Evolutionary conservation across 2,329 filamentous ascomycete species (phyloP).

Genomic region (Aspergillus sp.): DNA sequence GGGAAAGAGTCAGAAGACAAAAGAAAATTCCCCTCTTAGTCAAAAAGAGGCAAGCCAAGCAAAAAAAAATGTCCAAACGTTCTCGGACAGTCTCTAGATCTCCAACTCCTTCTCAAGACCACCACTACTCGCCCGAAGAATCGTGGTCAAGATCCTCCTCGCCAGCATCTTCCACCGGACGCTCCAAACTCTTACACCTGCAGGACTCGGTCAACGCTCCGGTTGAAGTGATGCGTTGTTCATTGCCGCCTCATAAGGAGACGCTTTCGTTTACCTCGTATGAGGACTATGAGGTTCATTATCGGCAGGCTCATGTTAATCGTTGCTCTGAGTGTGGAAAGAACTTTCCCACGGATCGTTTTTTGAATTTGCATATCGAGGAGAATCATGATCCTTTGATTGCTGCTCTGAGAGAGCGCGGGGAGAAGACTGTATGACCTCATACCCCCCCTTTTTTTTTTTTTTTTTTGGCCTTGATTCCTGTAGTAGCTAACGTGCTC

Average conservation of each 20-base stretch:
- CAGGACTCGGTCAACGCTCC: constrained; percentile 44
- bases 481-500: background rate
- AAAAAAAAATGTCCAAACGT: constrained; percentile 55
- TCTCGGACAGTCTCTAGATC: constrained; percentile 49
- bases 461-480: background rate
- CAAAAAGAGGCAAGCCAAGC: background rate
- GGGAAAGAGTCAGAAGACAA: no score
- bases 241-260: constrained; percentile 72
- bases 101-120: constrained; percentile 25
- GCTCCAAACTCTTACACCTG: constrained; percentile 56
- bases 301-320: constrained; percentile 73
- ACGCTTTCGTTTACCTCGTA: constrained; percentile 68
- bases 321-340: constrained; percentile 78
- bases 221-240: constrained; percentile 66
- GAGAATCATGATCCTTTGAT: constrained; percentile 85
- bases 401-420: constrained; percentile 66
- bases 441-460: background rate
- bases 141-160: constrained; percentile 21
- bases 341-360: constrained; percentile 82
- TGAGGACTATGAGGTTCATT: constrained; percentile 82
- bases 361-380: constrained; percentile 78
- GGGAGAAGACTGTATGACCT: constrained; percentile 75
- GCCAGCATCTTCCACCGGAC: constrained; percentile 19
- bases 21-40: no score
- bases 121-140: constrained; percentile 13